Evolutionary conservation across 2,329 filamentous ascomycete species (phyloP).

Genomic region (Cladophialophora chaetospira): DNA sequence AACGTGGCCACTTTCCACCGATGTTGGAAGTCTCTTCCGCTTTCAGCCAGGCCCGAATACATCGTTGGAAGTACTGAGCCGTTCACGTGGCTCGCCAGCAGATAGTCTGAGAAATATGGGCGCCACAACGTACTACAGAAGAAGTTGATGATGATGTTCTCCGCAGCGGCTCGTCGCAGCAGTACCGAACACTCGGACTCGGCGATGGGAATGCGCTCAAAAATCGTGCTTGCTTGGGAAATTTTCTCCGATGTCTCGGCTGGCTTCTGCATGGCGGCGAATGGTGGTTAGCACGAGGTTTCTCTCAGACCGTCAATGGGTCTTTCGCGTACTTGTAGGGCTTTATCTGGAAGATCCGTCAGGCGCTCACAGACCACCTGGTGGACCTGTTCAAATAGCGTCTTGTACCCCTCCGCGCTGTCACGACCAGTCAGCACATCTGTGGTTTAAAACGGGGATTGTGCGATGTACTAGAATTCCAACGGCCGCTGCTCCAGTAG

Average conservation of each 20-base stretch:
- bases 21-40: slow-evolving; percentile 7
- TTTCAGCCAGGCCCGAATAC: neutral
- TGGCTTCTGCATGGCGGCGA: neutral
- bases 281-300: neutral
- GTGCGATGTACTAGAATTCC: neutral
- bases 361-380: neutral
- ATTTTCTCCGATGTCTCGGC: neutral
- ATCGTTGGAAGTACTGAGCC: neutral
- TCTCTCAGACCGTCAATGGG: neutral
- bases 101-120: neutral
- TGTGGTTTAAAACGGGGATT: neutral
- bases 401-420: neutral
- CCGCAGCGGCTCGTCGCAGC: neutral
- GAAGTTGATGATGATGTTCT: neutral
- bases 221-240: neutral
- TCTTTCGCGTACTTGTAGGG: neutral
- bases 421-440: neutral
- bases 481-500: neutral
- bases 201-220: neutral
- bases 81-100: neutral
- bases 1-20: slow-evolving; percentile 12
- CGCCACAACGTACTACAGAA: neutral
- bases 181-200: neutral
- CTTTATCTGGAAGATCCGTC: neutral
- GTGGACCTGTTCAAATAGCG: slow-evolving; percentile 1